phyloP scores from a whole-genome alignment of 2,329 filamentous ascomycete species.

The Colletotrichum sp. region DNA sequence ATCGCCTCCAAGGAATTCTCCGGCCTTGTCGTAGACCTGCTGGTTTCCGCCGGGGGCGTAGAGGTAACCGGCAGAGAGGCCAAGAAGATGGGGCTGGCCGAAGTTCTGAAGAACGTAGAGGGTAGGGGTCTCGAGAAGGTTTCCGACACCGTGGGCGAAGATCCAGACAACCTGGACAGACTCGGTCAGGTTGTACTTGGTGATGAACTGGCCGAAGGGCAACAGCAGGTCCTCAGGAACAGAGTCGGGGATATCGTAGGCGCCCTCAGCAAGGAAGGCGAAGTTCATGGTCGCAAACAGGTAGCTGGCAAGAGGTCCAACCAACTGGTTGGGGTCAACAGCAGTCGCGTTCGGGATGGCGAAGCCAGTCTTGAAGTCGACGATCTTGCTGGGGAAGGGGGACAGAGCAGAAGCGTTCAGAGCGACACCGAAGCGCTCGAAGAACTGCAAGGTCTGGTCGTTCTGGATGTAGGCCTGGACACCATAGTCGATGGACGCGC shows the following conservation, averaged over 20 bases:
- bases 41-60: conserved; percentile 26
- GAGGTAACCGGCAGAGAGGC: conserved; percentile 40
- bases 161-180: conserved; percentile 29
- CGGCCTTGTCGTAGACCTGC: conserved; percentile 31
- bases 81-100: conserved; percentile 26
- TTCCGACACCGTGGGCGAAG: conserved; percentile 43
- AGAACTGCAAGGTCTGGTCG: conserved; percentile 45
- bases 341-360: conserved; percentile 17
- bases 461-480: conserved; percentile 40
- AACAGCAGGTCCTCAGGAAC: conserved; percentile 35
- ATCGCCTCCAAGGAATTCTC: conserved; percentile 28
- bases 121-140: conserved; percentile 41
- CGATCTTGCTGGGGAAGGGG: conserved; percentile 14
- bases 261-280: conserved; percentile 23
- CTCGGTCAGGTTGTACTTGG: conserved; percentile 12
- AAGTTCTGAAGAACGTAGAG: conserved; percentile 44
- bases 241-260: conserved; percentile 39
- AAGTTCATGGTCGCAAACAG: conserved; percentile 11
- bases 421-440: conserved; percentile 45
- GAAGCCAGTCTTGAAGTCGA: conserved; percentile 21
- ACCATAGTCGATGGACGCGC: conserved; percentile 37
- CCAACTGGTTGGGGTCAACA: conserved; percentile 2
- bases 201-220: conserved; percentile 16
- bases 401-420: conserved; percentile 4
- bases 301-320: neutral